Conservation (phyloP, 225 moss, liverwort and hornwort species). For the Pleurozium schreberi region DNA sequence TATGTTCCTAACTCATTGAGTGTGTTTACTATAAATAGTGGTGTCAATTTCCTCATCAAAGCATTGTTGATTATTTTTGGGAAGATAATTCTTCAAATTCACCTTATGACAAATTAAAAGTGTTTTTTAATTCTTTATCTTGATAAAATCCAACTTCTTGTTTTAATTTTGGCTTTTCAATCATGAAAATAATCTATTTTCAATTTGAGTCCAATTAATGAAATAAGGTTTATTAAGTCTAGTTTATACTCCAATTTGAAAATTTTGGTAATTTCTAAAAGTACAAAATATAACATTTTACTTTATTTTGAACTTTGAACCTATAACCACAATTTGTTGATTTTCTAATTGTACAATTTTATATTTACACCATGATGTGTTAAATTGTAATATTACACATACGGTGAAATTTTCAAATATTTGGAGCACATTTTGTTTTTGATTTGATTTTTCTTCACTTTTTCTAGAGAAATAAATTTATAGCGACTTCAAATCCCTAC, state of each 20-base stretch:
- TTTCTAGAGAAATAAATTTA: neutral
- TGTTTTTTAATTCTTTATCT: neutral
- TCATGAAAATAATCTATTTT: neutral
- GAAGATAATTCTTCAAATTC: neutral
- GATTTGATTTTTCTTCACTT: neutral
- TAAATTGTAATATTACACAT: no score
- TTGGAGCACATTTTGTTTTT: neutral
- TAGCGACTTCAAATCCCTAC: neutral
- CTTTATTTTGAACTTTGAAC: neutral
- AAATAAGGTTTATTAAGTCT: neutral
- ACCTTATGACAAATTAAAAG: neutral
- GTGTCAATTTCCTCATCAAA: neutral
- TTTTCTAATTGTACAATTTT: neutral
- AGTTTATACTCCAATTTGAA: neutral
- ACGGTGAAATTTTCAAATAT: neutral
- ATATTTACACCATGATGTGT: neutral
- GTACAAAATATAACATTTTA: neutral
- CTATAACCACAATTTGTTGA: neutral
- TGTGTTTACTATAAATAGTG: neutral
- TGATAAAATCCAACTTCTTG: neutral
- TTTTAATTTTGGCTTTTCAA: neutral
- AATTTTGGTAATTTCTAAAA: neutral
- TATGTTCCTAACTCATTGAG: neutral
- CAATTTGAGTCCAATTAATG: neutral
- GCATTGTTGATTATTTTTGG: neutral